Conservation (phyloP, 345 rosid species). For the Stellera chamaejasme region DNA sequence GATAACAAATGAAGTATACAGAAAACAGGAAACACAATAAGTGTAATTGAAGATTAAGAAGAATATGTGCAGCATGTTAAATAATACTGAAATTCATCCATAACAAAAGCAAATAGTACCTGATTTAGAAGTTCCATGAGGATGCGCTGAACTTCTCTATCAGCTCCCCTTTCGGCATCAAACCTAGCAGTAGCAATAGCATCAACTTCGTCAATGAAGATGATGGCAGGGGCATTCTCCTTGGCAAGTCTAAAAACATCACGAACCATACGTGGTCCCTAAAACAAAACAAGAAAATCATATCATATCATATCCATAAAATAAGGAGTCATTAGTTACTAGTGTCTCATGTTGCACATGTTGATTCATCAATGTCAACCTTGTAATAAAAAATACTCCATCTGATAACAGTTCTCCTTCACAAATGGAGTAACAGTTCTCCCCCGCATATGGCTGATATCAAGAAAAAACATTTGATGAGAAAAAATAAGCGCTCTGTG, state of each 20-base stretch:
- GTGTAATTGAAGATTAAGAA: not conserved
- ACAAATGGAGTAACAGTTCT: no score
- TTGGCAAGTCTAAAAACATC: slow-evolving; percentile 98
- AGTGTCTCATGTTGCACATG: no score
- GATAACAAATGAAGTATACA: slow-evolving; percentile 3
- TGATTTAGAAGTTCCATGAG: slow-evolving; percentile 96
- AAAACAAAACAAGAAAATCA: slow-evolving; percentile 14
- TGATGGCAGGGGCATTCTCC: slow-evolving; percentile 98
- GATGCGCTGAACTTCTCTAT: slow-evolving; percentile 96
- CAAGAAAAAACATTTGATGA: no score
- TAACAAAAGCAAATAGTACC: slow-evolving; percentile 24
- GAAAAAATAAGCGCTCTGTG: no score
- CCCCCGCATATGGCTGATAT: no score
- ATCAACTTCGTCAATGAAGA: slow-evolving; percentile 96
- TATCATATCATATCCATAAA: slow-evolving; percentile 1
- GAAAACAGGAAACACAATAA: not conserved
- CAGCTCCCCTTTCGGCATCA: slow-evolving; percentile 99
- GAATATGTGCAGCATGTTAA: not conserved
- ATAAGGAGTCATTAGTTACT: slow-evolving; percentile 3
- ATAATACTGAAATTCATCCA: not conserved
- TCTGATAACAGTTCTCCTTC: no score
- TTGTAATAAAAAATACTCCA: no score
- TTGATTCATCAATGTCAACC: no score
- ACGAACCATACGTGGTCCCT: slow-evolving; percentile 99
- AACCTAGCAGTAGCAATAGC: slow-evolving; percentile 99